phyloP scores from a whole-genome alignment of 805 yeast genomes.

The Wickerhamomyces chambardii region DNA sequence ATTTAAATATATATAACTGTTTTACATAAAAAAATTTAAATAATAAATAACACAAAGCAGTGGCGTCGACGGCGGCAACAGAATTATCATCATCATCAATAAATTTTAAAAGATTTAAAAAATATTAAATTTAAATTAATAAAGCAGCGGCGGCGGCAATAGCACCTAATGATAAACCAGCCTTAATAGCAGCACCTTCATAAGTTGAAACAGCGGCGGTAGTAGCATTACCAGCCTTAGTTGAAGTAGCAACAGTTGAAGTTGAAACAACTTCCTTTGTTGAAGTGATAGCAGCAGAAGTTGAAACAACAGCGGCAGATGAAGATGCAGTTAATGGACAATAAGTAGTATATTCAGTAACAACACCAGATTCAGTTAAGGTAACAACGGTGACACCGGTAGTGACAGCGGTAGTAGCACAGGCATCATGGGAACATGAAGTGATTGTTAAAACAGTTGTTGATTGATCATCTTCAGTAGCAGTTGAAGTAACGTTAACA shows the following conservation, averaged over 20 bases:
- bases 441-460: constrained; percentile 12
- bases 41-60: too few relatives aligned
- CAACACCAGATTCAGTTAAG: constrained; percentile 13
- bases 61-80: too few relatives aligned
- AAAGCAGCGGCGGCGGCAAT: too few relatives aligned
- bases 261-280: constrained; percentile 8
- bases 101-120: too few relatives aligned
- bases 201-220: too few relatives aligned
- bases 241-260: constrained; percentile 10
- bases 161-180: too few relatives aligned
- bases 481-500: not conserved
- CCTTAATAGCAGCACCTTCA: too few relatives aligned
- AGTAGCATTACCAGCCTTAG: too few relatives aligned
- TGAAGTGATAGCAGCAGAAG: constrained; percentile 15
- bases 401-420: constrained; percentile 14
- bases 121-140: too few relatives aligned
- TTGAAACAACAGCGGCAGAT: constrained; percentile 1
- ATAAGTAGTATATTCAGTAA: constrained; percentile 3
- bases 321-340: constrained; percentile 5
- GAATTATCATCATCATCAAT: too few relatives aligned
- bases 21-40: too few relatives aligned
- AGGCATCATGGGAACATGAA: constrained; percentile 11
- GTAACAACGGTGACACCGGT: constrained; percentile 17
- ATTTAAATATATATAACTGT: too few relatives aligned
- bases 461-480: not conserved